Base-by-base conservation (phyloP, 1,139 yeast species). In the Yamadazyma sp. region DNA sequence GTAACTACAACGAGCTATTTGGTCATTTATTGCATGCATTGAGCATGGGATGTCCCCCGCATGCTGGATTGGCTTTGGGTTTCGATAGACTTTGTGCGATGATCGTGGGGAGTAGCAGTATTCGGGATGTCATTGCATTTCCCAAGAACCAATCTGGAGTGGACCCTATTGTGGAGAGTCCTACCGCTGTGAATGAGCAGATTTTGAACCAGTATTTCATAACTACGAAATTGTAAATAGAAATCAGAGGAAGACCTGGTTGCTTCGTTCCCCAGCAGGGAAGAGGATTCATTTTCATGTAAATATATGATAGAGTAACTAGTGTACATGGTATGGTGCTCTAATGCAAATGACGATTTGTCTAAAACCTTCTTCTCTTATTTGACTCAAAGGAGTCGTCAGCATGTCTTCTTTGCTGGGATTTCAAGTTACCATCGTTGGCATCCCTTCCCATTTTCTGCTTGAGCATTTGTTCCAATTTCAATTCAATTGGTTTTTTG, bases 31-130 rank as follows among this genome's bases (percentile, higher is more conserved):
- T 94, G 25, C 70, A 73, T 34, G 97, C 96, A 0, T 77, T 92
- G 44, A 78, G 79, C 33, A 81, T 87, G 66, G 98, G 98, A 1
- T 89, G 98, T 56, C 99, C 99, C 0, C 98, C 99, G 0, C 99
- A 92, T 65, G 97, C 98, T 2, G 99, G 99, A 0, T 70, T 92
- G 38, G 99, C 98, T 0, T 70, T 92, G 40, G 99, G 98, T 0
- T 87, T 92, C 51, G 99, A 92, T 60, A 71, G 99, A 46, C 69
- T 92, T 69, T 83, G 95, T 54, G 95, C 98, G 1, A 88, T 92
- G 91, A 59, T 92, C 28, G 66, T 83, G 17, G 94, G 89, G 1
- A 74, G 84, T 23, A 56, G 70, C 4, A 85, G 87, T 48, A 89
- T 92, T 31, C 69, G 97, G 50, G 97, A 92, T 57, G 98, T 92